phyloP scores from a whole-genome alignment of 495 filamentous ascomycete species.

The Trichoderma erinaceum region DNA sequence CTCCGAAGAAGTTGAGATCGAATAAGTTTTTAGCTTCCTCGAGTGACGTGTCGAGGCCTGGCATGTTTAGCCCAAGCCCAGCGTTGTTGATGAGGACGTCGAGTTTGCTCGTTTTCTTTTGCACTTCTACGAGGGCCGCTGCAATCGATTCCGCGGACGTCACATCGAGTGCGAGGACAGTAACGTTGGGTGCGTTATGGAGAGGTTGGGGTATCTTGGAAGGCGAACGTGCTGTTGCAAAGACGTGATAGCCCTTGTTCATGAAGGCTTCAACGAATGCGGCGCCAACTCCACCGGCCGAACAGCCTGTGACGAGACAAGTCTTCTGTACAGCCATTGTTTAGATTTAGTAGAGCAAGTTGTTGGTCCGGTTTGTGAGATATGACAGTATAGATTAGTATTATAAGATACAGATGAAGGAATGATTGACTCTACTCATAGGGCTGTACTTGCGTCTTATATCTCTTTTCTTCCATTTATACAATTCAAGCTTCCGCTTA shows the following conservation, averaged over 20 bases:
- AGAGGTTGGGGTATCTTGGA: constrained; percentile 25
- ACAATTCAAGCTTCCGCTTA: too few relatives aligned
- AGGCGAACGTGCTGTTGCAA: constrained; percentile 34
- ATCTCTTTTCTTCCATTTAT: too few relatives aligned
- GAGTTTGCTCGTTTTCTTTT: not conserved
- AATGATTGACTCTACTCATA: not conserved
- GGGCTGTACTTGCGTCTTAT: not conserved
- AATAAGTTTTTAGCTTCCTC: not conserved
- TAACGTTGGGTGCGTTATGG: not conserved
- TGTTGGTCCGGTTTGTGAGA: not conserved
- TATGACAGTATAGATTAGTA: not conserved
- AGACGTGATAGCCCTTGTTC: constrained; percentile 33
- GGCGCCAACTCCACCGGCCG: constrained; percentile 39
- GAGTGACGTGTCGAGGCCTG: not conserved
- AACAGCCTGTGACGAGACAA: constrained; percentile 45
- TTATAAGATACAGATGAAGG: not conserved
- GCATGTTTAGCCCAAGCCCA: not conserved
- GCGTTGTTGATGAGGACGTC: not conserved
- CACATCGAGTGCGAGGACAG: not conserved
- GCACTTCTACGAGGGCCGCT: not conserved
- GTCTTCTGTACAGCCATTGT: not conserved
- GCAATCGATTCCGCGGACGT: not conserved
- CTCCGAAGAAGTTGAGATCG: not conserved
- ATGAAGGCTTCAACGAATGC: constrained; percentile 37
- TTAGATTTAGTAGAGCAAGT: too few relatives aligned